phyloP scores from a whole-genome alignment of 257 asterid species.

The Avicennia marina region DNA sequence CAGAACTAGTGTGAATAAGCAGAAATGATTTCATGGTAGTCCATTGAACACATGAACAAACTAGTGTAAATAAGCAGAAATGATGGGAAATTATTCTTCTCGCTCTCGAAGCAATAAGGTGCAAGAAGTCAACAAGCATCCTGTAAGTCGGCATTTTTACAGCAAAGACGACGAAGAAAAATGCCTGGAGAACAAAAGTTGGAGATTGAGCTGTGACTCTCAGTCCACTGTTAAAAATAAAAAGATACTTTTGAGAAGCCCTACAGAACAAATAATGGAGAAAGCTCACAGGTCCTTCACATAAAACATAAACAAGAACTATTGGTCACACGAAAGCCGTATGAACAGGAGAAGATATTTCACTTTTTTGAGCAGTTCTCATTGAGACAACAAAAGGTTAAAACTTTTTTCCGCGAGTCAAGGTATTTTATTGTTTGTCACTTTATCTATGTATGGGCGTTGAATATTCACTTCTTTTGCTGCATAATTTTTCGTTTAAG shows the following conservation, averaged over 20 bases:
- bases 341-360: conserved; percentile 17
- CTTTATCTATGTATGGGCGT: conserved; percentile 16
- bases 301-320: conserved; percentile 11
- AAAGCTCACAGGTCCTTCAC: conserved; percentile 7
- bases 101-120: too few relatives aligned
- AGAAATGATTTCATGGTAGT: too few relatives aligned
- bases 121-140: too few relatives aligned
- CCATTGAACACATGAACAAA: too few relatives aligned
- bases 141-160: too few relatives aligned
- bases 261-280: conserved; percentile 20
- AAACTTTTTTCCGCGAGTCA: conserved; percentile 17
- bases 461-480: conserved; percentile 17
- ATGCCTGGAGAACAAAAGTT: conserved; percentile 12
- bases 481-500: not conserved
- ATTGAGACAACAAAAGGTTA: conserved; percentile 1
- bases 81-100: too few relatives aligned
- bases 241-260: conserved; percentile 8
- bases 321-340: conserved; percentile 15
- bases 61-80: too few relatives aligned
- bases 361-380: not conserved
- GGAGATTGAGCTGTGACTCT: conserved; percentile 15
- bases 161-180: not conserved
- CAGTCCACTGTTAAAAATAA: not conserved
- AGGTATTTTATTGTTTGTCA: conserved; percentile 7
- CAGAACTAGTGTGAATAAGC: too few relatives aligned